Evolutionary conservation across 257 asterid genomes (phyloP).

Genomic region (Solanum habrochaites): DNA sequence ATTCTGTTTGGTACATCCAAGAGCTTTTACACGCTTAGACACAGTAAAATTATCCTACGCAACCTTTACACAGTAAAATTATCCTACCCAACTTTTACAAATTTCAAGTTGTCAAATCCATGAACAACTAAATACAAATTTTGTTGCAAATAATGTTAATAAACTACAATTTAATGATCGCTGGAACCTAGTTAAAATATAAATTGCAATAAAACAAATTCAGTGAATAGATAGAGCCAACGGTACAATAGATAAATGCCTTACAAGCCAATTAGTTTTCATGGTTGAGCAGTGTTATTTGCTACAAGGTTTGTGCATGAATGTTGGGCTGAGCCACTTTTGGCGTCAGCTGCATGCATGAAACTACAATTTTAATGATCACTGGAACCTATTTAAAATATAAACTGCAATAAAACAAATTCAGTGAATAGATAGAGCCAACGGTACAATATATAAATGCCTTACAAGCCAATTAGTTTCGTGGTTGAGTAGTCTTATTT

Average conservation of each 20-base stretch:
- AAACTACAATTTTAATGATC: background rate
- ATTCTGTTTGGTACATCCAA: background rate
- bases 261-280: background rate
- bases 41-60: background rate
- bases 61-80: background rate
- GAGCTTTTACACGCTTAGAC: background rate
- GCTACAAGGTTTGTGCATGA: background rate
- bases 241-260: background rate
- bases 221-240: background rate
- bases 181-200: background rate
- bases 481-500: background rate
- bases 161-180: background rate
- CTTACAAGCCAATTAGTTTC: background rate
- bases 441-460: background rate
- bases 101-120: background rate
- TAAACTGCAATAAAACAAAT: background rate
- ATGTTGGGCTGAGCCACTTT: background rate
- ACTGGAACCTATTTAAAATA: background rate
- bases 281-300: background rate
- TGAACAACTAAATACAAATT: background rate
- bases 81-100: background rate
- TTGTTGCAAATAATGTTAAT: background rate
- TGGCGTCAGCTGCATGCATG: background rate
- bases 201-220: background rate
- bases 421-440: background rate